Evolutionary conservation across 805 yeast genomes (phyloP), one percentile per base, ranked within the genome.

Genomic region (Cyberlindnera sargentensis): DNA sequence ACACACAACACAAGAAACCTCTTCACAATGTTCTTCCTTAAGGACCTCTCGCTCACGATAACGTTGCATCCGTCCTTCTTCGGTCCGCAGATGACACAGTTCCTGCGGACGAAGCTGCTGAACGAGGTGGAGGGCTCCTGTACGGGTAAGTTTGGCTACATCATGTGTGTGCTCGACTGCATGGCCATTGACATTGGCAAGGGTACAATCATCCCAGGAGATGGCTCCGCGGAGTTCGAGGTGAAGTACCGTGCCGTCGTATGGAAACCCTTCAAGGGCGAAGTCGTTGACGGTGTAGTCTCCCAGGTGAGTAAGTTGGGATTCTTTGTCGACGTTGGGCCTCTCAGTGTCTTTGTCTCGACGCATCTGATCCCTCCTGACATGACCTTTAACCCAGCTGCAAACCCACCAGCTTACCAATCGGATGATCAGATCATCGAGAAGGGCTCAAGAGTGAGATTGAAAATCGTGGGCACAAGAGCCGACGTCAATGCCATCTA

Each of bases 61-160:
- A 90, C 97, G 37, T 81, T 93, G 44, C 99, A 91, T 65, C 99
- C 99, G 42, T 89, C 98, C 31, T 93, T 82, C 65, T 91, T 90
- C 61, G 99, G 99, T 2, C 96, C 98, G 3, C 95, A 90, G 55
- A 93, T 93, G 98, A 89, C 85, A 66, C 95, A 88, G 61, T 91
- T 81, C 60, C 72, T 93, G 53, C 80, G 95, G 61, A 86, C 89
- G 60, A 90, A 91, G 64, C 73, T 93, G 49, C 74, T 93, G 46
- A 89, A 87, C 51, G 99, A 93, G 61, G 99, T 93, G 36, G 99
- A 93, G 67, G 99, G 99, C 26, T 89, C 98, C 1, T 93, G 98
- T 67, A 90, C 98, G 1, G 99, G 99, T 56, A 96, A 93, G 65
- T 93, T 93, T 70, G 99, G 99, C 10, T 93, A 93, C 64, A 93